phyloP scores from a whole-genome alignment of 371 early-diverging fungal species.

The Mortierella sp. region DNA sequence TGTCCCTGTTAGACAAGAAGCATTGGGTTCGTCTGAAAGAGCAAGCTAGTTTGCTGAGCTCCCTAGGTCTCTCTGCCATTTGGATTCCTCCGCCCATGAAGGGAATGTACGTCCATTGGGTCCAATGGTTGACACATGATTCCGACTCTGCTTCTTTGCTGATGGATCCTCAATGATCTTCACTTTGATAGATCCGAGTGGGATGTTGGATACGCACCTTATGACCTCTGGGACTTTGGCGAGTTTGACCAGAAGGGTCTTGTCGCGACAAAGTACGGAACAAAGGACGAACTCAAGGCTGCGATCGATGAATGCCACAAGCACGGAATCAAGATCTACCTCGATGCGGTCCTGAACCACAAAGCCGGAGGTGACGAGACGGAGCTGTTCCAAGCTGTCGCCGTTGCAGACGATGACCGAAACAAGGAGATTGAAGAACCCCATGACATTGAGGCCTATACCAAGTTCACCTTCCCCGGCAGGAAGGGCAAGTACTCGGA shows the following conservation, averaged over 20 bases:
- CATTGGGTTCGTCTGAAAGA: conserved; percentile 46
- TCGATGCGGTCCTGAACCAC: conserved; percentile 56
- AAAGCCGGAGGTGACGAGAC: conserved; percentile 54
- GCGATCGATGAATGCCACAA: conserved; percentile 45
- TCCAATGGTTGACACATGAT: not conserved
- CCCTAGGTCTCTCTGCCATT: conserved; percentile 32
- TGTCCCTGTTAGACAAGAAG: conserved; percentile 16
- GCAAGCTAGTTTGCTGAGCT: conserved; percentile 24
- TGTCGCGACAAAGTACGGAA: conserved; percentile 56
- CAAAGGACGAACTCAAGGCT: conserved; percentile 49
- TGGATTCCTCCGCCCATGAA: conserved; percentile 39
- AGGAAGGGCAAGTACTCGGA: conserved; percentile 54
- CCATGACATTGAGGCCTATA: conserved; percentile 55
- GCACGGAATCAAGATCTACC: conserved; percentile 48
- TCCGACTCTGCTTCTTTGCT: not conserved
- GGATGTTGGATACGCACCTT: conserved; percentile 50
- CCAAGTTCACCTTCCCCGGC: conserved; percentile 56
- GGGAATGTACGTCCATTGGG: conserved; percentile 12
- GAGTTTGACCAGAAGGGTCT: conserved; percentile 57
- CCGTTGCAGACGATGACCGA: conserved; percentile 48
- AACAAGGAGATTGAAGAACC: conserved; percentile 46
- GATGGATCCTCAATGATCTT: not conserved
- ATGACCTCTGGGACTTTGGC: conserved; percentile 56
- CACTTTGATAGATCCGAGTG: conserved; percentile 13
- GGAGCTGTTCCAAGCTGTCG: conserved; percentile 52